Conservation (phyloP, 106 monocot genomes). For the Dactylorhiza incarnata region DNA sequence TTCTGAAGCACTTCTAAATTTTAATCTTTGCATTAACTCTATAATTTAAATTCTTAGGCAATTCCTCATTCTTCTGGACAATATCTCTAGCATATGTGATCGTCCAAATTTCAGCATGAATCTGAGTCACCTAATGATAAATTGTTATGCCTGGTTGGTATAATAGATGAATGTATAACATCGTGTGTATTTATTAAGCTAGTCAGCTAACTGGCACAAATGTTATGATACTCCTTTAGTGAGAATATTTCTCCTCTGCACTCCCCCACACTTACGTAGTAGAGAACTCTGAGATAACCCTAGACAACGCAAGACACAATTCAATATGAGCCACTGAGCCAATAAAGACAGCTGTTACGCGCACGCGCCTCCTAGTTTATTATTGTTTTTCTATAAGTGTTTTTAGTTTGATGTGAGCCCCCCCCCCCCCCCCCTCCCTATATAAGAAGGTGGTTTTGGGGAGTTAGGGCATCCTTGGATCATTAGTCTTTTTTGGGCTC, state of each 20-base stretch:
- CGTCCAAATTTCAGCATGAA: neutral
- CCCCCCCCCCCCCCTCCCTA: too few species aligned
- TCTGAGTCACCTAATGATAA: neutral
- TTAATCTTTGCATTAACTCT: too few species aligned
- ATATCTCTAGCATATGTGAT: neutral
- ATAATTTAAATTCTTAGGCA: too few species aligned
- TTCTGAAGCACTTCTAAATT: too few species aligned
- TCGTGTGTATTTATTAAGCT: neutral
- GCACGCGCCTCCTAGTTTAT: too few species aligned
- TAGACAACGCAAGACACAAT: neutral
- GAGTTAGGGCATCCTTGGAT: too few species aligned
- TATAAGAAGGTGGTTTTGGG: too few species aligned
- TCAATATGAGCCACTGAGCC: neutral
- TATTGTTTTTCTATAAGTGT: too few species aligned
- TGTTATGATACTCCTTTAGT: neutral
- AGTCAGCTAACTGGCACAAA: neutral
- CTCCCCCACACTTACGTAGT: neutral
- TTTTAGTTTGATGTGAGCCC: too few species aligned
- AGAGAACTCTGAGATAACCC: neutral
- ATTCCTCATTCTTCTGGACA: neutral
- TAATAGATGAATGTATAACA: neutral
- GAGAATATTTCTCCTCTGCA: neutral
- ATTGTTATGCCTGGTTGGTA: neutral
- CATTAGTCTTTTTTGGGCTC: too few species aligned
- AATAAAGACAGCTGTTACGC: too few species aligned